Conservation (phyloP, 176 grass and related monocot genomes). For the Carex scoparia region DNA sequence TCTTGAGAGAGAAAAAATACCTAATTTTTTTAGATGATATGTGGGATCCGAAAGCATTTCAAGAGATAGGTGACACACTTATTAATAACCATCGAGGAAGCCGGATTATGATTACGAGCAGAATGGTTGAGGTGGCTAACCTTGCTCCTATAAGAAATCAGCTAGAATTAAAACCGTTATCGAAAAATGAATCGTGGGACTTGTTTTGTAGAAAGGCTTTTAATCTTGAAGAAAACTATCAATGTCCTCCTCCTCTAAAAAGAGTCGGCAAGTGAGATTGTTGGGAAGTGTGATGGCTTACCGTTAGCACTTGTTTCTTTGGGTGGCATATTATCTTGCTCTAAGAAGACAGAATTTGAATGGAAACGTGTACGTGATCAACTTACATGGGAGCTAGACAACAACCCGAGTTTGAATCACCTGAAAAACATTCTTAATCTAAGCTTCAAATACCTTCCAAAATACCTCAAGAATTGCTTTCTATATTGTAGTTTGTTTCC, state of each 20-base stretch:
- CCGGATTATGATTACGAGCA: conserved; percentile 31
- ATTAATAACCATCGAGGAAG: neutral
- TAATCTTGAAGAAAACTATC: neutral
- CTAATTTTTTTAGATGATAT: conserved; percentile 20
- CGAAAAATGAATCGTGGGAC: neutral
- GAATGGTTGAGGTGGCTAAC: conserved; percentile 12
- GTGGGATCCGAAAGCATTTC: conserved; percentile 1
- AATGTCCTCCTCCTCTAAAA: neutral
- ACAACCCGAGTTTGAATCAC: neutral
- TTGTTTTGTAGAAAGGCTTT: conserved; percentile 22
- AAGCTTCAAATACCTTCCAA: conserved; percentile 10
- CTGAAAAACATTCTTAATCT: conserved; percentile 24
- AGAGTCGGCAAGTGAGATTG: conserved; percentile 16
- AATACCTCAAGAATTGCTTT: conserved; percentile 39
- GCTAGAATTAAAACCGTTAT: conserved; percentile 25
- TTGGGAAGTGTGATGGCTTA: conserved; percentile 26
- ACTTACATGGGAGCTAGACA: conserved; percentile 26
- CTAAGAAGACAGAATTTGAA: neutral
- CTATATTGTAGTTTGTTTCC: conserved; percentile 39
- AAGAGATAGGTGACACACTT: neutral
- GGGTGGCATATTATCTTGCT: conserved; percentile 1
- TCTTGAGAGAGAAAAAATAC: conserved; percentile 3
- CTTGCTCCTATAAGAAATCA: neutral
- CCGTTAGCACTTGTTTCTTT: conserved; percentile 24
- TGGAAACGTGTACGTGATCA: conserved; percentile 26